Evolutionary conservation across 257 asterid genomes (phyloP), one percentile per base, ranked within the genome.

Genomic region (Misopates orontium): DNA sequence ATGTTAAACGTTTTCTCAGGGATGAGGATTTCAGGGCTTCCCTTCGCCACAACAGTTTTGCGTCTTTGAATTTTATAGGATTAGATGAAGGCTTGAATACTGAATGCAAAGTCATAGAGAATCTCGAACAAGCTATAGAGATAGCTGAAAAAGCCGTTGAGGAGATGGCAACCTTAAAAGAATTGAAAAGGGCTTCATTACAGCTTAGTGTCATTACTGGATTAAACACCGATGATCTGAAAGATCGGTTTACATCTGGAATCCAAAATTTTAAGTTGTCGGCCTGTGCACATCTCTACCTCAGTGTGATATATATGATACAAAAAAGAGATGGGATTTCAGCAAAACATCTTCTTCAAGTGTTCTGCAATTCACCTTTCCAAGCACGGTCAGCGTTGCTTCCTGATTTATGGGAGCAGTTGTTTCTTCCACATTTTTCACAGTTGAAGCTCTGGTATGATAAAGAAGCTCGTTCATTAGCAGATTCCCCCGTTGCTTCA

Each of bases 281-380:
- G n/a, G 92, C 97, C 55, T 87, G 95, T 79, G 92, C 97, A 76
- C 97, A 87, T 84, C 83, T 90, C 69, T 90, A 90, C 76, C 96
- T 87, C 64, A 77, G 95, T 58, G 78, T 85, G 66, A 81, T 82
- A 70, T 90, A 82, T 63, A 73, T 71, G 78, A 74, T 87, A 11
- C 97, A 87, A 66, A 82, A 75, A n/a, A 87, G 87, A 52, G 90
- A 87, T 24, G 71, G 77, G 31, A 79, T 75, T 49, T 73, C 96
- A 58, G 87, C 95, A 60, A 90, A 79, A 70, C 95, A 87, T 78
- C 74, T 90, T 61, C 95, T 87, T 71, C 92, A 85, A 71, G 90
- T 87, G 51, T 84, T 85, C 69, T 75, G 84, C 4, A 83, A 78
- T 77, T 82, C 96, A 0, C 95, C 97, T 3, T 81, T 68, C 22